Evolutionary conservation across 2,329 filamentous ascomycete genomes (phyloP).

Genomic region (Aspergillus pseudoviridinutans): DNA sequence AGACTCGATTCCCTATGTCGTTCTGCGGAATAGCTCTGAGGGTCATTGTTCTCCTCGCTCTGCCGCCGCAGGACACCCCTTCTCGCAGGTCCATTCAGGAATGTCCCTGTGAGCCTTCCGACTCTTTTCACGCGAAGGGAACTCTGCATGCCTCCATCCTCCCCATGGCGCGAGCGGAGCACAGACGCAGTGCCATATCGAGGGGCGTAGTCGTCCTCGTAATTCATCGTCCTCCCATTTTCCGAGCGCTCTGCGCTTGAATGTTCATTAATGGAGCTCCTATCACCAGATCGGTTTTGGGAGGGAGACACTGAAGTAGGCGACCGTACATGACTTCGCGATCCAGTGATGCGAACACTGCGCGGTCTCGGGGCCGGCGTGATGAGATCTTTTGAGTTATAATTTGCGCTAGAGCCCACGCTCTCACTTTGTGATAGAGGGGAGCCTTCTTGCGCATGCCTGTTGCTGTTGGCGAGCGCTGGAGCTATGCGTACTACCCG

Average conservation of each 20-base stretch:
- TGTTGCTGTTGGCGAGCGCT: slow-evolving; percentile 23
- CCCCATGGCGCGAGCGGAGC: slow-evolving; percentile 47
- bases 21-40: slow-evolving; percentile 25
- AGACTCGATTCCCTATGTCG: slow-evolving; percentile 25
- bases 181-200: slow-evolving; percentile 35
- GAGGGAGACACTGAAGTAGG: slow-evolving; percentile 37
- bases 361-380: slow-evolving; percentile 45
- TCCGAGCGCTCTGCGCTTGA: slow-evolving; percentile 32
- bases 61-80: slow-evolving; percentile 60
- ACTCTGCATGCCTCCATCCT: slow-evolving; percentile 64
- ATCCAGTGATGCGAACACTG: slow-evolving; percentile 40
- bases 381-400: slow-evolving; percentile 36
- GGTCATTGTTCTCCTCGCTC: slow-evolving; percentile 61
- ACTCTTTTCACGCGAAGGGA: slow-evolving; percentile 75
- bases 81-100: slow-evolving; percentile 74
- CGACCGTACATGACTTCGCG: slow-evolving; percentile 40
- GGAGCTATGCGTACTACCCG: slow-evolving; percentile 40
- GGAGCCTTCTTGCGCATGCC: slow-evolving; percentile 37
- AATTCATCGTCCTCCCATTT: slow-evolving; percentile 28
- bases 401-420: slow-evolving; percentile 22
- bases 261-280: slow-evolving; percentile 27
- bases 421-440: slow-evolving; percentile 35
- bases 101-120: slow-evolving; percentile 70
- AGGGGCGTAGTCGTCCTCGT: slow-evolving; percentile 33
- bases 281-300: slow-evolving; percentile 28